A percentile compares a stretch with the other conserved stretches of the same genome.
Conservation (phyloP, 768 basidiomycete genomes). For the Hirschioporus abietinus region DNA sequence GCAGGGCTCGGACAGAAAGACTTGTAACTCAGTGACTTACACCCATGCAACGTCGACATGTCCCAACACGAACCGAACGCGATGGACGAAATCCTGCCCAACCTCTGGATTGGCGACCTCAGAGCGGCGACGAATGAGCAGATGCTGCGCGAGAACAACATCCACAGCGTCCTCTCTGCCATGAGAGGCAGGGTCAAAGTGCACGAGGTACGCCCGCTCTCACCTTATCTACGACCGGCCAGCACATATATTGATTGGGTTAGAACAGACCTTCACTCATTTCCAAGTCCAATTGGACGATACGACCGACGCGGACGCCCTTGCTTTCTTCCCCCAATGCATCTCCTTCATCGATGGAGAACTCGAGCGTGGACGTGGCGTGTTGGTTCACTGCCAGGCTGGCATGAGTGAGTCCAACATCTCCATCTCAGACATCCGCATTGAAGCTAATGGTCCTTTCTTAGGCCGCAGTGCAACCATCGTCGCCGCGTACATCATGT, state of each 20-base stretch:
- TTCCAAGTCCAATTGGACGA: conserved; percentile 80
- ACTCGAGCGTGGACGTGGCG: conserved; percentile 65
- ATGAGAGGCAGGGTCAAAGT: conserved; percentile 67
- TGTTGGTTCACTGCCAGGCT: conserved; percentile 88
- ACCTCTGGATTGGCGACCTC: conserved; percentile 83
- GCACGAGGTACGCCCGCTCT: conserved; percentile 44
- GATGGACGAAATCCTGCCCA: conserved; percentile 78
- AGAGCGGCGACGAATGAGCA: conserved; percentile 60
- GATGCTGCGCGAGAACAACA: conserved; percentile 60
- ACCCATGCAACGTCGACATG: neutral
- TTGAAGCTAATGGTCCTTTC: conserved; percentile 7
- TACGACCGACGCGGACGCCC: conserved; percentile 67
- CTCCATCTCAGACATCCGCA: neutral
- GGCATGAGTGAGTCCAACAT: conserved; percentile 67
- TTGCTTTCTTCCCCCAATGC: conserved; percentile 70
- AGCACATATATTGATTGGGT: neutral
- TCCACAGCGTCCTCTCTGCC: conserved; percentile 67
- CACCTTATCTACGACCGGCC: neutral
- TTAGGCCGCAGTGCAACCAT: conserved; percentile 80
- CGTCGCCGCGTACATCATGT: conserved; percentile 87
- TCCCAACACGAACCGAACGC: neutral
- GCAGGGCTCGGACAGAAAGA: too few relatives aligned
- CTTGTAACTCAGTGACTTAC: too few relatives aligned
- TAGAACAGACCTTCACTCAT: conserved; percentile 64
- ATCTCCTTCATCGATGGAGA: conserved; percentile 83